A percentile compares a stretch with the other conserved stretches of the same genome.
Evolutionary conservation across 495 filamentous ascomycete genomes (phyloP).

Genomic region (Ramalina intermedia): DNA sequence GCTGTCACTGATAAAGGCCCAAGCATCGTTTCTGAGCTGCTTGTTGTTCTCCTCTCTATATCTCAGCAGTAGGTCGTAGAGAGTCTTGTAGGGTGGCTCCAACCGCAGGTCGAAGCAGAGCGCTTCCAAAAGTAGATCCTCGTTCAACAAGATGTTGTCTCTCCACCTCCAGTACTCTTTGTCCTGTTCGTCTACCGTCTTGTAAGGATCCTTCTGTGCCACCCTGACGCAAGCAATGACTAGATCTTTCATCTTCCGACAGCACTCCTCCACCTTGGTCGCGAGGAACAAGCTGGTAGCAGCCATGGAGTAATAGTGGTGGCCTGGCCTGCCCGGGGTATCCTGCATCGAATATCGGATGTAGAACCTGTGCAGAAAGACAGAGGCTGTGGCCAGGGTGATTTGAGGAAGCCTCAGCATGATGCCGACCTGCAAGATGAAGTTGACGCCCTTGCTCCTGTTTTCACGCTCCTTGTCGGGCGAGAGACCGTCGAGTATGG

Average conservation of each 20-base stretch:
- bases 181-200: constrained; percentile 81
- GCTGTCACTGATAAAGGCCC: constrained; percentile 86
- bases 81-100: constrained; percentile 65
- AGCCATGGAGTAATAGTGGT: constrained; percentile 82
- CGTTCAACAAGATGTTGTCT: constrained; percentile 77
- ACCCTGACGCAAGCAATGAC: constrained; percentile 86
- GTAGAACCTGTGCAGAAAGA: constrained; percentile 89
- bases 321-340: constrained; percentile 41
- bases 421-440: constrained; percentile 87
- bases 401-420: constrained; percentile 84
- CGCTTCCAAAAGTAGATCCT: constrained; percentile 80
- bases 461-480: constrained; percentile 59
- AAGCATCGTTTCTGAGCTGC: constrained; percentile 63
- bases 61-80: constrained; percentile 61
- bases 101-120: constrained; percentile 89
- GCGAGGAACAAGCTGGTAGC: constrained; percentile 85
- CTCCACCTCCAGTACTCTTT: constrained; percentile 97
- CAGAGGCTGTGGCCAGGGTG: constrained; percentile 78
- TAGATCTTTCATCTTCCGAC: constrained; percentile 82
- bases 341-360: constrained; percentile 73
- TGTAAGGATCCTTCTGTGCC: constrained; percentile 79
- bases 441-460: constrained; percentile 84
- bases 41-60: constrained; percentile 60
- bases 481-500: constrained; percentile 66
- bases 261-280: constrained; percentile 92